Base-by-base conservation (phyloP, 2,329 filamentous ascomycete species). In the Bipolaris victoriae region DNA sequence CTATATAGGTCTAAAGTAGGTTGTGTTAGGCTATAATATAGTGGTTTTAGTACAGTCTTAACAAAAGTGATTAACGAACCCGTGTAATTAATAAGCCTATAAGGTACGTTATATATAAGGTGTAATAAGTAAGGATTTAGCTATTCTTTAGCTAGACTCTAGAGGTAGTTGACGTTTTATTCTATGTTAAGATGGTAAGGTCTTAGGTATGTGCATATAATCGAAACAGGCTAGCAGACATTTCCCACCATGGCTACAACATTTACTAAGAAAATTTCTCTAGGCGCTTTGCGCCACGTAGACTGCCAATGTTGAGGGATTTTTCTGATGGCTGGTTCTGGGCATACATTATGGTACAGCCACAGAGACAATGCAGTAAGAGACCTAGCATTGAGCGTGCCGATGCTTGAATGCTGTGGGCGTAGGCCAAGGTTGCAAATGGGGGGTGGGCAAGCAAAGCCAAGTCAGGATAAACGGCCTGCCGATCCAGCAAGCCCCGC, bases 401-500 rank as follows among this genome's bases (percentile, higher is more conserved):
- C 15, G 46, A 53, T 61, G 63, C 63, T 66, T 65, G 56, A 53
- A 29, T 29, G 24, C 50, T 43, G 44, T 40, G 20, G 40, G 45
- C 40, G 43, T 35, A 35, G 35, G 35, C 20, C 46, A 33, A 29
- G 9, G 10, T 60, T 57, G 40, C 64, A 53, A 66, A 66, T 61
- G 43, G 54, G 43, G 53, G 63, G 43, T 51, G 51, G 60, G 55
- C 35, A 39, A 57, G 20, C 56, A 57, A 58, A 57, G 57, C 58
- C 61, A 26, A 55, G 46, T 37, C 20, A 48, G 49, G 56, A 56
- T 45, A 52, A 44, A 44, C 31, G 36, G 41, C 24, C 29, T 49
- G 61, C 48, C 57, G 60, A 61, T 62, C 49, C 54, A 29, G 24
- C 48, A 13, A 50, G 62, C 70, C 66, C 67, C 70, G 70, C 68